Evolutionary conservation across 2,329 filamentous ascomycete species (phyloP), one percentile per base, ranked within the genome.

Genomic region (Pseudocercospora fijiensis): DNA sequence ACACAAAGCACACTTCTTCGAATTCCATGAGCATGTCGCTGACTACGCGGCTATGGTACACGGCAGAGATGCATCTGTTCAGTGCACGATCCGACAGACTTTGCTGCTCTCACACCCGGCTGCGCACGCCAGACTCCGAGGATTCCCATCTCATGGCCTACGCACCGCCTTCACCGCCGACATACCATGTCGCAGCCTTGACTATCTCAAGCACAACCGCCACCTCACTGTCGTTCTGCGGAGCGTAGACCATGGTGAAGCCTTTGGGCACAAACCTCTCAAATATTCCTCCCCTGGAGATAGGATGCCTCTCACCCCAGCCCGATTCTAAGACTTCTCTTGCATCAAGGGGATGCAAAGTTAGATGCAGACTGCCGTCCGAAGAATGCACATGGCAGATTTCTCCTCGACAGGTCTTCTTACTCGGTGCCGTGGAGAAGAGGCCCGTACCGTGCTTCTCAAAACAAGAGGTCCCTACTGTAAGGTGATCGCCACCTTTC

Each of bases 201-300:
- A 95, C 86, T 68, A 96, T 90, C 68, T 81, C 80, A 74, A 86
- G 84, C 3, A 93, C 84, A 57, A 86, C 82, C 58, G 85, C 82
- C 26, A 95, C 76, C 74, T 96, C 91, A 26, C 83, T 81, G 63
- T 86, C 83, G 67, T 87, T 82, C 71, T 90, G 80, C 1, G 92
- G 91, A 18, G 91, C 90, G 78, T 96, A 96, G 4, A 96, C 82
- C 86, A 96, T 88, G 62, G 91, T 81, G 76, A 96, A 96, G 47
- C 89, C 88, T 3, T 82, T 79, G 0, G 91, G 90, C 61, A 95
- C 87, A 57, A 90, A 90, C 72, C 86, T 83, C 65, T 82, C 81
- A 67, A 88, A 83, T 81, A 85, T 87, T 49, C 86, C 85, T 60
- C 86, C 88, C 71, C 86, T 85, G 7, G 90, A 88, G 60, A 92